Evolutionary conservation across 2,329 filamentous ascomycete species (phyloP), one percentile per base, ranked within the genome.

Genomic region (Fusarium metavorans): DNA sequence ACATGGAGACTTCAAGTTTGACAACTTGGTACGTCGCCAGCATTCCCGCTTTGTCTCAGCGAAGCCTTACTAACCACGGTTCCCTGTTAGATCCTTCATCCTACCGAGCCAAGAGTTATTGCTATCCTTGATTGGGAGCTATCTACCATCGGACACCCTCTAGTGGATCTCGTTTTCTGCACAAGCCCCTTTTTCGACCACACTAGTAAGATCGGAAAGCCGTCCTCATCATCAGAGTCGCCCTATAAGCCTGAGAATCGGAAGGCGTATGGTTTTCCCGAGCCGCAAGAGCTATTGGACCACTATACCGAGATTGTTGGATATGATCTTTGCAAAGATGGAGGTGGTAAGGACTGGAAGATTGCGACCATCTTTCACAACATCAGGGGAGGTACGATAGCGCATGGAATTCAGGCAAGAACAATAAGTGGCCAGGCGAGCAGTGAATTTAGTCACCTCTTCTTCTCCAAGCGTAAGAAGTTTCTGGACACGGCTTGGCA

Each of bases 1-100:
- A 8, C 69, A 71, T 45, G 69, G 66, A 16, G 69, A 71, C 11
- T 71, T 68, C 30, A 71, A 71, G 16, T 63, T 71, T 48, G 69
- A 71, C 34, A 71, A 71, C 25, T 20, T 71, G 39, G 69, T 71
- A 25, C 9, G 35, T 18, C 35, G 35, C 3, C 14, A 37, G 35
- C 14, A 18, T 37, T 16, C 35, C 35, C 16, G 35, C 2, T 18
- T 16, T 13, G 6, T 37, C 7, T 37, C 35, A 13, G 35, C 16
- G 35, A 37, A 37, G 35, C 16, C 35, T 37, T 18, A 37, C 16
- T 37, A 16, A 37, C 35, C 16, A 37, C 7, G 30, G 30, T 37
- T 16, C 14, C 13, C 14, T 16, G 14, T 37, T 37, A 68, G 66
- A 68, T 69, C 6, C 43, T 70, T 34, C 69, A 71, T 13, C 56